These are phyloP conservation scores for Alternaria sp. DNA, from an alignment of 2,329 filamentous ascomycete species.

Conservation along the genomic window DNA sequence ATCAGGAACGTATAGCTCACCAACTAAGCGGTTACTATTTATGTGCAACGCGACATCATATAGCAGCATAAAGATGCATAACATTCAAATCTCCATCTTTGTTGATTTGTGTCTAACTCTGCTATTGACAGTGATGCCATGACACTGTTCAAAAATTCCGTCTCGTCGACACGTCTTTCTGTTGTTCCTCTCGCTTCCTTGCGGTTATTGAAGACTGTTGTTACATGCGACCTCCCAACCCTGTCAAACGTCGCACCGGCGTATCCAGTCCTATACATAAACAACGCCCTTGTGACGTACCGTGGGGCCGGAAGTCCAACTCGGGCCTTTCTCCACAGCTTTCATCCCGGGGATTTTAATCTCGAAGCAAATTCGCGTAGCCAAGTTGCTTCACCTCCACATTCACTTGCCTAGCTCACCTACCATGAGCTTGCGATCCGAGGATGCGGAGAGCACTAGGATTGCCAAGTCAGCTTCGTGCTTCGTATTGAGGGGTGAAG, in stretches of 20 bases:
- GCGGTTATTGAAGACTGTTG: conserved; percentile 1
- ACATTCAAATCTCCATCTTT: conserved; percentile 26
- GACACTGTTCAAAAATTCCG: conserved; percentile 25
- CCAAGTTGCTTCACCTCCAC: conserved; percentile 28
- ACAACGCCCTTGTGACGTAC: conserved; percentile 36
- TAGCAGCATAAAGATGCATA: conserved; percentile 33
- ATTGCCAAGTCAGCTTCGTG: conserved; percentile 42
- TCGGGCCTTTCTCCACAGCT: conserved; percentile 35
- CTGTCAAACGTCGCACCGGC: conserved; percentile 42
- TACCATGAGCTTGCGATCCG: conserved; percentile 84
- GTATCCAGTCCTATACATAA: conserved; percentile 40
- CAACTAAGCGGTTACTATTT: conserved; percentile 16
- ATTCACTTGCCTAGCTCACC: conserved; percentile 77
- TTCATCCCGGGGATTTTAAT: conserved; percentile 32
- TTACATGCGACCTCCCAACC: conserved; percentile 27
- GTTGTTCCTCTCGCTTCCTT: conserved; percentile 18
- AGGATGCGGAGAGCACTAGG: conserved; percentile 85
- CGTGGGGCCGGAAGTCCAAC: conserved; percentile 25
- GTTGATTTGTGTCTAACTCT: conserved; percentile 18
- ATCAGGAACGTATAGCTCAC: conserved; percentile 26
- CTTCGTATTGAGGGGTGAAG: conserved; percentile 10
- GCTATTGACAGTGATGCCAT: conserved; percentile 18
- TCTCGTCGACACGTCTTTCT: conserved; percentile 32
- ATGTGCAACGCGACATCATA: conserved; percentile 27
- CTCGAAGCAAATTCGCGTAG: conserved; percentile 30